A percentile compares a stretch with the other conserved stretches of the same genome.
Evolutionary conservation across 768 basidiomycete genomes (phyloP).

Genomic region (Pisolithus sp.): DNA sequence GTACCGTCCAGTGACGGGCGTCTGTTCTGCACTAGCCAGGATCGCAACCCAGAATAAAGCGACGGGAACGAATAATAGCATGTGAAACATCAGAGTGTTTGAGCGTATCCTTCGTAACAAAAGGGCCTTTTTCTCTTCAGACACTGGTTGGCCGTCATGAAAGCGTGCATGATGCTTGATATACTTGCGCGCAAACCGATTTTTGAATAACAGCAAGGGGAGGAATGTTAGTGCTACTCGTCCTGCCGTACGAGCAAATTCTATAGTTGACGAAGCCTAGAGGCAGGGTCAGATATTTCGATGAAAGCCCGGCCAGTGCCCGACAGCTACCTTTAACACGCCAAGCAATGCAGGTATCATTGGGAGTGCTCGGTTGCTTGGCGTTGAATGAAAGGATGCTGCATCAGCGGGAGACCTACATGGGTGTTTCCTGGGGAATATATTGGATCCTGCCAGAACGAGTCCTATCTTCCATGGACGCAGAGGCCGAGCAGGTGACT

Average conservation of each 20-base stretch:
- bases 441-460: conserved; percentile 5
- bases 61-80: conserved; percentile 56
- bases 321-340: conserved; percentile 49
- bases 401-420: background rate
- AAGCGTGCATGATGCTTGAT: conserved; percentile 40
- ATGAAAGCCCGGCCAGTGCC: background rate
- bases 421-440: conserved; percentile 2
- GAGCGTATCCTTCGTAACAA: conserved; percentile 44
- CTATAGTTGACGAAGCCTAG: conserved; percentile 70
- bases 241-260: conserved; percentile 60
- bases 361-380: conserved; percentile 27
- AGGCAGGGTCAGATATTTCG: background rate
- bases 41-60: conserved; percentile 62
- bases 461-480: conserved; percentile 3
- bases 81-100: conserved; percentile 44
- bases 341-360: conserved; percentile 52
- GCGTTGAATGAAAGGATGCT: conserved; percentile 38
- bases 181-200: conserved; percentile 42
- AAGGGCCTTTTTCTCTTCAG: conserved; percentile 46
- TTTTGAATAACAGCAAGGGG: conserved; percentile 60
- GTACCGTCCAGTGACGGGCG: conserved; percentile 82
- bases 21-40: conserved; percentile 65
- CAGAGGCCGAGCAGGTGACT: background rate
- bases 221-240: conserved; percentile 72
- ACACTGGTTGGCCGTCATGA: conserved; percentile 37